Evolutionary conservation across 768 basidiomycete species (phyloP).

Genomic region (Leccinum boreale): DNA sequence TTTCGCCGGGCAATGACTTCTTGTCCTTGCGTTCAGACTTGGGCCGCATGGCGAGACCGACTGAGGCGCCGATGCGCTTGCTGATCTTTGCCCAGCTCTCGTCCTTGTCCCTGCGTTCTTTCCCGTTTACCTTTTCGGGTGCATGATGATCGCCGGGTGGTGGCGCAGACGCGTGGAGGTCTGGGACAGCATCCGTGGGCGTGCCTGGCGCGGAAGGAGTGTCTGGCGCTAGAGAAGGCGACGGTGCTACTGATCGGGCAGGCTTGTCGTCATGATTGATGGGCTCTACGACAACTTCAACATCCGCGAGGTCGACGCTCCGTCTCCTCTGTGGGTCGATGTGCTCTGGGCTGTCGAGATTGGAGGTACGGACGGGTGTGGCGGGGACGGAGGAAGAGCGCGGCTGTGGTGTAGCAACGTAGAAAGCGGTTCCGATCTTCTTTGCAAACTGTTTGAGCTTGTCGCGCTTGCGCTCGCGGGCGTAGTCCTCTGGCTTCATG

Average conservation of each 20-base stretch:
- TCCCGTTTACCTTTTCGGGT: slow-evolving; percentile 32
- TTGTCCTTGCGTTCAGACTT: slow-evolving; percentile 39
- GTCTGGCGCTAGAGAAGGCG: slow-evolving; percentile 3
- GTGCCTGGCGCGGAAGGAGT: slow-evolving; percentile 17
- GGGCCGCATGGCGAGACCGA: slow-evolving; percentile 39
- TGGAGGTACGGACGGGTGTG: slow-evolving; percentile 30
- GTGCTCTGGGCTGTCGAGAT: slow-evolving; percentile 30
- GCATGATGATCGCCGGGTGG: slow-evolving; percentile 34
- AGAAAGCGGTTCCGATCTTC: slow-evolving; percentile 39
- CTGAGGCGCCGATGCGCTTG: slow-evolving; percentile 57
- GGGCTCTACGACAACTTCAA: slow-evolving; percentile 29
- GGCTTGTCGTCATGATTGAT: slow-evolving; percentile 1
- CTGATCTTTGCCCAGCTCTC: slow-evolving; percentile 63
- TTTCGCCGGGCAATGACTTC: slow-evolving; percentile 13
- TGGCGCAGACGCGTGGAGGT: slow-evolving; percentile 1
- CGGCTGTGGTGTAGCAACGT: slow-evolving; percentile 31
- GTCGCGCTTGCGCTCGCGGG: slow-evolving; percentile 71
- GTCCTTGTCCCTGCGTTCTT: slow-evolving; percentile 39
- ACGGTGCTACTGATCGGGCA: not conserved
- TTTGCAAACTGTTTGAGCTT: slow-evolving; percentile 71
- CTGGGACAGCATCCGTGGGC: slow-evolving; percentile 4
- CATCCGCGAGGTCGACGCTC: slow-evolving; percentile 32
- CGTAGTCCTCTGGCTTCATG: slow-evolving; percentile 80
- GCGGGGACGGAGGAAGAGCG: slow-evolving; percentile 62
- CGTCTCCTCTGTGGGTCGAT: slow-evolving; percentile 28